Evolutionary conservation across 768 basidiomycete genomes (phyloP), one percentile per base, ranked within the genome.

Genomic region (Amanita pseudoporphyria): DNA sequence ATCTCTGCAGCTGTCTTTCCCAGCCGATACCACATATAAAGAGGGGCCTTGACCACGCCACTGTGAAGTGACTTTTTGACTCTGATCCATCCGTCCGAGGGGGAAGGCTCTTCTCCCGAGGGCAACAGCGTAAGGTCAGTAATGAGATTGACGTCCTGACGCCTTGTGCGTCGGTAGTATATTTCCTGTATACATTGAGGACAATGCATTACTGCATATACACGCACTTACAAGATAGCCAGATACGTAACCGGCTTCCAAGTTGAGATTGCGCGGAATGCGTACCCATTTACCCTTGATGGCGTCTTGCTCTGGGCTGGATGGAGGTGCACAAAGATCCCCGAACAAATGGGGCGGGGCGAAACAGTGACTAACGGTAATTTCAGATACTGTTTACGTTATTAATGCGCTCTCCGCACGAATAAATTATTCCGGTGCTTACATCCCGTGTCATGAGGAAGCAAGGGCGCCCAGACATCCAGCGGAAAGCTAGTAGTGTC

Each of bases 281-380:
- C 86, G 79, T 1, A 95, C 90, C 95, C 95, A 99, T 57, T 84
- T 87, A 0, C 87, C 87, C 55, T 76, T 81, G 56, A 81, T 76
- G 5, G 84, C 81, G 60, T 92, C 87, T 42, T 84, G 64, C 59
- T 88, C 84, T 9, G 71, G 68, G 1, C 81, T 89, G 1, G 84
- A 76, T 1, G 71, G 62, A 0, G 93, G 93, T 0, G 66, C 64
- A 61, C 93, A 97, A 9, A 86, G 54, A 21, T 78, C 74, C 0
- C 69, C 71, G 13, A 72, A 68, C 33, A 81, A 63, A 2, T 62
- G 67, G 2, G 88, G 82, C 24, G 83, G 70, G 35, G 88, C 62
- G 42, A 82, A 65, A 58, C 92, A 96, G 16, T 74, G 69, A 1
- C 72, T 72, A 47, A 92, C 69, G 0, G 79, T 70, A 22, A 95